Base-by-base conservation (phyloP, 140 eudicot species). In the Flaveria floridana region DNA sequence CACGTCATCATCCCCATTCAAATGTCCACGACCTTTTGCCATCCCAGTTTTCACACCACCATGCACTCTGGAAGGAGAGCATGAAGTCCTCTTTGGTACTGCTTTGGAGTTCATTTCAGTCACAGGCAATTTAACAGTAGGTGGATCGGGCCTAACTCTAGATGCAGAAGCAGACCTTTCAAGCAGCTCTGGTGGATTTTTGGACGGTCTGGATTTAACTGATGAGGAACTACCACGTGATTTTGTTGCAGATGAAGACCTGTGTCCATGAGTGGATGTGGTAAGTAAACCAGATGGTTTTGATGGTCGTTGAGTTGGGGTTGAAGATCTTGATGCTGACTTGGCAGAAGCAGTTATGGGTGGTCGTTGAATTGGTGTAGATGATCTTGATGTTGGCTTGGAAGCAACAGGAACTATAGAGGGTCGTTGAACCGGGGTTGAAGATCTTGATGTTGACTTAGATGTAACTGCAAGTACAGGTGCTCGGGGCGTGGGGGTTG, bases 261-360 rank as follows among this genome's bases (percentile, higher is more conserved):
- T 64, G 12, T 34, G 42, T 44, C 79, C 63, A 3, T 83, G 59
- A 44, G 73, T 59, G n/a, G 92, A 74, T 51, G 77, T 37, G 63
- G 41, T 44, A 64, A 83, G 47, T 61, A n/a, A 20, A 73, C 71
- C 67, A 30, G 84, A 82, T 65, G 79, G 66, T 37, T 55, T 51
- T 6, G 89, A 68, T 48, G 91, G 85, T 55, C 85, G 79, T 13
- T 73, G 80, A 30, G 83, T 81, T 71, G 95, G 92, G 25, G 92
- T 88, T 23, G 95, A 79, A 71, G 94, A 82, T 74, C 97, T 81
- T 55, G 92, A 85, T 48, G 81, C 65, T 21, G 89, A 65, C 79
- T 85, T 81, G 19, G 89, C 51, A 25, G 86, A 14, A 70, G 15
- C 65, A 42, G 4, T 16, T 39, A 65, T 44, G 8, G 94, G 61